Percentiles rank a stretch among this genome's conserved stretches.
These are phyloP conservation scores for Groenewaldozyma sp. DNA, from an alignment of 1,139 yeast species.

Conservation along the genomic window DNA sequence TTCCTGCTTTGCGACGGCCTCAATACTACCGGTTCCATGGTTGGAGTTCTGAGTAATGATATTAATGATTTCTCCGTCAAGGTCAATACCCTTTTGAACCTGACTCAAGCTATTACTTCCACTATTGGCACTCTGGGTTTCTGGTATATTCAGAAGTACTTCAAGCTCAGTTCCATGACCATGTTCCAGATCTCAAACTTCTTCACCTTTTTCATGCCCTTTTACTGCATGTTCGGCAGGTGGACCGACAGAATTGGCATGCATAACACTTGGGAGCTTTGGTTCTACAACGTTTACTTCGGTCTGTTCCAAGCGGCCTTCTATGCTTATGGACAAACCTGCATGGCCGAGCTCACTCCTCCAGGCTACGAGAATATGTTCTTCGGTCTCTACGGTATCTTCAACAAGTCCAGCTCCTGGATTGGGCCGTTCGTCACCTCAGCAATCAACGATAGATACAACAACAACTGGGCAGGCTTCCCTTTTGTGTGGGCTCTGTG, in stretches of 20 bases:
- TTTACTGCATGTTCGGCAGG: constrained; percentile 16
- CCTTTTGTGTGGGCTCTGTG: constrained; percentile 15
- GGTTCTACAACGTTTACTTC: constrained; percentile 14
- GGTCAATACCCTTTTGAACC: constrained; percentile 11
- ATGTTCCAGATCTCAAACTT: constrained; percentile 15
- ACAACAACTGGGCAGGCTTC: constrained; percentile 15
- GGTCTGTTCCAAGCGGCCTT: constrained; percentile 15
- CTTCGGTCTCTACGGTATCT: constrained; percentile 15
- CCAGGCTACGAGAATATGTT: constrained; percentile 15
- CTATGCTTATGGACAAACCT: constrained; percentile 15
- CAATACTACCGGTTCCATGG: constrained; percentile 13
- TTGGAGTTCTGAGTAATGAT: constrained; percentile 12
- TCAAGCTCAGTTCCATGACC: constrained; percentile 13
- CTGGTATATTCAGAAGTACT: constrained; percentile 13
- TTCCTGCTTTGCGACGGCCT: constrained; percentile 14
- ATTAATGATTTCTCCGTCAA: constrained; percentile 11
- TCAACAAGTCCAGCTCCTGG: constrained; percentile 15
- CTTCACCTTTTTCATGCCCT: constrained; percentile 14
- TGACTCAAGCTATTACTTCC: constrained; percentile 11
- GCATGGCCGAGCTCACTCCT: constrained; percentile 17
- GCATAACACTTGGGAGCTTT: constrained; percentile 15
- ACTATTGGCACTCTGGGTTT: constrained; percentile 10
- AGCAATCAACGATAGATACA: constrained; percentile 13
- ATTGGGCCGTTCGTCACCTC: constrained; percentile 16
- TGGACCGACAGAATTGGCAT: constrained; percentile 14